Evolutionary conservation across 2,329 filamentous ascomycete species (phyloP).

Genomic region (Epichloe uncinata): DNA sequence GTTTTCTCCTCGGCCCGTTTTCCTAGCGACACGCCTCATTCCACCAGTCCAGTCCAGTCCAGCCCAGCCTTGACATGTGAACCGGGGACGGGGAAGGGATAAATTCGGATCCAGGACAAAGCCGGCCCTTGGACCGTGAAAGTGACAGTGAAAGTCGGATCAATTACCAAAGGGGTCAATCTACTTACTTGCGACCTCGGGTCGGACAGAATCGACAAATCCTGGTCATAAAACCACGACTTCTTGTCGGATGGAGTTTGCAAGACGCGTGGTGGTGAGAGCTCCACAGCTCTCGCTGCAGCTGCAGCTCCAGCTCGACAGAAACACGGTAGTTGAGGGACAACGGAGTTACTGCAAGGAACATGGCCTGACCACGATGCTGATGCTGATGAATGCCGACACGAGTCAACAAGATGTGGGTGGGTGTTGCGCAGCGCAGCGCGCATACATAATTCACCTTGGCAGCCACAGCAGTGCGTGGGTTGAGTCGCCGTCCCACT

Average conservation of each 20-base stretch:
- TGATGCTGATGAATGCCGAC: slow-evolving; percentile 5
- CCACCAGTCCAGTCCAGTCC: neutral
- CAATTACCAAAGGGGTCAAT: no score
- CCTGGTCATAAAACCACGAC: no score
- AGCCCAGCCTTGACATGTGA: slow-evolving; percentile 2
- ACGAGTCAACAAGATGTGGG: slow-evolving; percentile 3
- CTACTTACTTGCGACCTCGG: no score
- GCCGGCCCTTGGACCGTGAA: neutral
- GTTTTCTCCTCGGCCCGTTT: slow-evolving; percentile 7
- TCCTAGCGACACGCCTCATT: slow-evolving; percentile 15
- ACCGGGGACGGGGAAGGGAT: neutral
- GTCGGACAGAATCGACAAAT: no score
- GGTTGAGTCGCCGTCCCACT: neutral
- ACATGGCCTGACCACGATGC: neutral
- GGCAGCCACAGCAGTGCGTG: neutral
- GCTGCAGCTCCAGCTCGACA: no score
- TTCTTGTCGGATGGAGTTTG: no score
- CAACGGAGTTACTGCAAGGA: neutral
- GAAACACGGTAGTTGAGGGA: no score
- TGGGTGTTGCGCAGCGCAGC: neutral
- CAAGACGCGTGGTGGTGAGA: no score
- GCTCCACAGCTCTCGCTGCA: no score
- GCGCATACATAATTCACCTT: neutral
- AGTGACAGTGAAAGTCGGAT: neutral
- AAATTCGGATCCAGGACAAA: no score